Percentiles rank a stretch among this genome's conserved stretches.
phyloP scores from a whole-genome alignment of 768 basidiomycete species.

The Podaxis sp. region DNA sequence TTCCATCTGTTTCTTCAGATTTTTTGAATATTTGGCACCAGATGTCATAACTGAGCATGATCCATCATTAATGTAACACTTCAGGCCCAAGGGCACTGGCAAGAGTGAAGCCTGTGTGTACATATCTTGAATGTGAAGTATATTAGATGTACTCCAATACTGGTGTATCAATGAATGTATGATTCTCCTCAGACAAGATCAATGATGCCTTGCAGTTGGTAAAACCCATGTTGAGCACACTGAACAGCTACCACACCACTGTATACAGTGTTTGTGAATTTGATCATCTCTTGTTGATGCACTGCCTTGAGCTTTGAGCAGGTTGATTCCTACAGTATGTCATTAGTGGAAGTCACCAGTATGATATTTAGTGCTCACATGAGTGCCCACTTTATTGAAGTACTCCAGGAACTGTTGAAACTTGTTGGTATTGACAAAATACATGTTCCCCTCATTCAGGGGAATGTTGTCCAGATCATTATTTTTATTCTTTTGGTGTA shows the following conservation, averaged over 20 bases:
- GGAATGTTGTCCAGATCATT: slow-evolving; percentile 19
- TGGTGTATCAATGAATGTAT: slow-evolving; percentile 12
- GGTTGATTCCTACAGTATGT: slow-evolving; percentile 19
- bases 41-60: slow-evolving; percentile 30
- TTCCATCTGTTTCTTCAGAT: too few relatives aligned
- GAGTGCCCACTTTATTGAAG: too few relatives aligned
- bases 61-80: slow-evolving; percentile 17
- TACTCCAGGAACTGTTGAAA: slow-evolving; percentile 21
- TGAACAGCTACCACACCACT: slow-evolving; percentile 28
- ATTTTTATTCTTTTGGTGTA: too few relatives aligned
- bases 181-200: slow-evolving; percentile 29
- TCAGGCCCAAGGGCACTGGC: slow-evolving; percentile 18
- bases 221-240: slow-evolving; percentile 31
- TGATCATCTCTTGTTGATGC: slow-evolving; percentile 22
- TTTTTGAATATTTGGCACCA: slow-evolving; percentile 25
- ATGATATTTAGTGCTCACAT: too few relatives aligned
- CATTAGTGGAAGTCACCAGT: background rate
- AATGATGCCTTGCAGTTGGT: slow-evolving; percentile 22
- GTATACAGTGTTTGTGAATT: slow-evolving; percentile 16
- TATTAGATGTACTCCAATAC: background rate
- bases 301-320: slow-evolving; percentile 28
- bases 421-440: slow-evolving; percentile 21
- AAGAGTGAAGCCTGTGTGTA: slow-evolving; percentile 25
- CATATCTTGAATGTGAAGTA: slow-evolving; percentile 18
- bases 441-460: slow-evolving; percentile 25